Evolutionary conservation across 2,329 filamentous ascomycete species (phyloP).

Genomic region (Colletotrichum viniferum): DNA sequence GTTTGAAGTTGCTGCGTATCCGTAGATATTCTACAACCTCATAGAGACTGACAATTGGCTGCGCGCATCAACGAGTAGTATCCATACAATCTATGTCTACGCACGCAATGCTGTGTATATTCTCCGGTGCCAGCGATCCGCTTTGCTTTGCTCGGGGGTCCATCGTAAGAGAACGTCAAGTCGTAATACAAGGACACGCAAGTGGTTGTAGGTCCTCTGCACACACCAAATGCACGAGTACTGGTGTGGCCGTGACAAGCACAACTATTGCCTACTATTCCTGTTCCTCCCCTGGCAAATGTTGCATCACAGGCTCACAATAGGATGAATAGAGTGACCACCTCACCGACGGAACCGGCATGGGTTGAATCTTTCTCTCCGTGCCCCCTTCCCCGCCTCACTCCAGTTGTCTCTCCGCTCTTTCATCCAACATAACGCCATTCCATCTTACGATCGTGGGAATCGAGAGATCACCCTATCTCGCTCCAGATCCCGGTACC

Average conservation of each 20-base stretch:
- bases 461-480: not conserved
- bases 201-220: not conserved
- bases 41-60: not conserved
- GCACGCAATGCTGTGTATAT: not conserved
- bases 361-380: not conserved
- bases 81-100: not conserved
- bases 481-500: not conserved
- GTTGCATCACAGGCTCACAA: constrained; percentile 1
- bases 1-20: not conserved
- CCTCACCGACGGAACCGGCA: not conserved
- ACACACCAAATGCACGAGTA: not conserved
- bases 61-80: not conserved
- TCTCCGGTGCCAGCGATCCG: not conserved
- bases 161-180: not conserved
- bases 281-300: not conserved
- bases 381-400: not conserved
- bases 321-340: not conserved
- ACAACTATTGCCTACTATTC: not conserved
- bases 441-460: not conserved
- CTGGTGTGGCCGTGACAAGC: not conserved
- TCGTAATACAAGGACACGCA: not conserved
- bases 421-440: not conserved
- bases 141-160: not conserved
- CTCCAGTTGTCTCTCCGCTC: not conserved
- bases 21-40: not conserved